phyloP scores from a whole-genome alignment of 768 basidiomycete genomes.

The Cystofilobasidium bisporidii region DNA sequence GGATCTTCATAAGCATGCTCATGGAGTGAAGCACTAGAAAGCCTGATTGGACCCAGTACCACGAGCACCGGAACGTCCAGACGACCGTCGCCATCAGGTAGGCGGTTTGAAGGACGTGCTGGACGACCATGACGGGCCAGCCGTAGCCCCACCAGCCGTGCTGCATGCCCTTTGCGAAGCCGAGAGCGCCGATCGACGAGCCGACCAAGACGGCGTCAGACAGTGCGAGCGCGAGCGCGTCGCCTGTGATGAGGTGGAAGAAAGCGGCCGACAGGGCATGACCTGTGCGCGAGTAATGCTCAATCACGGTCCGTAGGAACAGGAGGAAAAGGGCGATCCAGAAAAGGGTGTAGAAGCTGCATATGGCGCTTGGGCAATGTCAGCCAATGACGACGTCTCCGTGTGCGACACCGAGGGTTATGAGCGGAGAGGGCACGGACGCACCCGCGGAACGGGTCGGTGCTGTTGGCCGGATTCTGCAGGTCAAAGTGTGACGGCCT shows the following conservation, averaged over 20 bases:
- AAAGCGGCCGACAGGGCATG: slow-evolving; percentile 69
- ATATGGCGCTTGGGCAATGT: too few species aligned
- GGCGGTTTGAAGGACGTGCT: slow-evolving; percentile 66
- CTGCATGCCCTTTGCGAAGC: slow-evolving; percentile 66
- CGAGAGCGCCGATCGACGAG: slow-evolving; percentile 64
- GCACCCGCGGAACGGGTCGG: slow-evolving; percentile 76
- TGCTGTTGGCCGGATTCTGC: slow-evolving; percentile 57
- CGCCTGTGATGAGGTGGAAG: slow-evolving; percentile 74
- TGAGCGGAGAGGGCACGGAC: too few species aligned
- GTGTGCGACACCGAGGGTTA: too few species aligned
- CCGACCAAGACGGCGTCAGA: slow-evolving; percentile 73
- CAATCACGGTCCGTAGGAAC: slow-evolving; percentile 52
- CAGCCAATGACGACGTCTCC: too few species aligned
- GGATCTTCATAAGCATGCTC: slow-evolving; percentile 91
- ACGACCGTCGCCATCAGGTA: slow-evolving; percentile 64
- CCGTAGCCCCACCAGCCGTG: slow-evolving; percentile 74
- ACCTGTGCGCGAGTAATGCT: slow-evolving; percentile 59
- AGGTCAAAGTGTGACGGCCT: slow-evolving; percentile 78
- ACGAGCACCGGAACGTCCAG: slow-evolving; percentile 95
- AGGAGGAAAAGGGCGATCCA: slow-evolving; percentile 69
- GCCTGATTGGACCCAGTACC: slow-evolving; percentile 34
- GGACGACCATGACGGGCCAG: slow-evolving; percentile 62
- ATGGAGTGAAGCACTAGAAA: slow-evolving; percentile 41
- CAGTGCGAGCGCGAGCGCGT: slow-evolving; percentile 70
- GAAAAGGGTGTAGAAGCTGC: slow-evolving; percentile 75